phyloP scores from a whole-genome alignment of 169 alveolate genomes.

The Amoebophrya sp. region DNA sequence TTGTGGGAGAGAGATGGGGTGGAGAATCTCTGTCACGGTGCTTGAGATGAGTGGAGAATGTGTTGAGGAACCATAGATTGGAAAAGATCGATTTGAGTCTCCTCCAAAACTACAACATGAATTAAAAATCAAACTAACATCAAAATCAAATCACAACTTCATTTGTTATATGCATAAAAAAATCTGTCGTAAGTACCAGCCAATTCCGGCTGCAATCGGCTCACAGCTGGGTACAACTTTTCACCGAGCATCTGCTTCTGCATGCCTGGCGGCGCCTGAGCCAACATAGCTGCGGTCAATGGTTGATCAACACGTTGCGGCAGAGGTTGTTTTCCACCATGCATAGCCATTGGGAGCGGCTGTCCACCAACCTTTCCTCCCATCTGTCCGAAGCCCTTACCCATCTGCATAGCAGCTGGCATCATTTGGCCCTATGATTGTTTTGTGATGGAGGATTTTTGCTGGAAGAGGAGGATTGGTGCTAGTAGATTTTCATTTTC shows the following conservation, averaged over 20 bases:
- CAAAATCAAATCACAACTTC: too few species aligned
- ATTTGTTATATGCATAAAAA: too few species aligned
- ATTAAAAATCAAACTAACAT: too few species aligned
- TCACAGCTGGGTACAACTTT: slow-evolving; percentile 79
- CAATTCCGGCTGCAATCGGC: slow-evolving; percentile 80
- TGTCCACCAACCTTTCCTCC: neutral
- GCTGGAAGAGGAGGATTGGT: too few species aligned
- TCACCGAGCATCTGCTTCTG: slow-evolving; percentile 92
- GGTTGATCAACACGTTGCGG: neutral
- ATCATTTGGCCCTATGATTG: neutral
- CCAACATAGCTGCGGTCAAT: neutral
- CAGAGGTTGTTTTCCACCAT: neutral
- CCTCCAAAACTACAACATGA: too few species aligned
- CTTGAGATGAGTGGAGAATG: too few species aligned
- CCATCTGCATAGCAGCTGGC: slow-evolving; percentile 24
- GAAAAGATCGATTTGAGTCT: too few species aligned
- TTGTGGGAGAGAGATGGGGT: too few species aligned
- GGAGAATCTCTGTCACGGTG: too few species aligned
- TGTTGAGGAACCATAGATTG: too few species aligned
- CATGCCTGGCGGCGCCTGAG: slow-evolving; percentile 62
- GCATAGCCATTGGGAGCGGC: neutral
- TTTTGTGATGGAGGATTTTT: neutral
- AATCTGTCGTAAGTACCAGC: slow-evolving; percentile 77
- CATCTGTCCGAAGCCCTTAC: neutral
- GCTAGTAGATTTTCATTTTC: too few species aligned